Base-by-base conservation (phyloP, 2,329 filamentous ascomycete species). In the Seiridium unicorne region DNA sequence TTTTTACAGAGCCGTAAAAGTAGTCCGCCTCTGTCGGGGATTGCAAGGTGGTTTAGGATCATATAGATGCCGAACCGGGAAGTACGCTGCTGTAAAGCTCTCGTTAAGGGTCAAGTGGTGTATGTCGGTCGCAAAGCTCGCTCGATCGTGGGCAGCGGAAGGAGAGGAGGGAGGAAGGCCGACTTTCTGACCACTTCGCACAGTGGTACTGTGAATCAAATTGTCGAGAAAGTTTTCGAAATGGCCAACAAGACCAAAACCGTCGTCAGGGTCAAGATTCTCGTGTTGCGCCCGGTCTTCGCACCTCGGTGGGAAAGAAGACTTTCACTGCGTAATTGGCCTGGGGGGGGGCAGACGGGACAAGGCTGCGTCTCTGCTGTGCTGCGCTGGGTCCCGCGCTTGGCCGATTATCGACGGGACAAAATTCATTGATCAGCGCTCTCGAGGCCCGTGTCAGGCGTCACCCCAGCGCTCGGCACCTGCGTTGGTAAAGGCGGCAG, bases 281-380 rank as follows among this genome's bases (percentile, higher is more conserved):
- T 31, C n/a, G 18, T 42, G 38, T 44, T 44, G 51, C 51, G 38
- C 42, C 51, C 18, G 13, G 36, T 44, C 11, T 7, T 42, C 18
- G 51, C n/a, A 42, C 9, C 18, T 54, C 10, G 35, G 51, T n/a
- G 35, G 38, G 38, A 26, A 44, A 58, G 55, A 58, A 58, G 55
- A 58, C 44, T 51, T 58, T 58, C 34, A 18, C 32, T 58, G 55
- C 55, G 55, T 51, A 58, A 58, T 58, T 48, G 55, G 36, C 42
- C 51, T 44, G 51, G 51, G 51, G 49, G 49, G 32, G n/a, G 32
- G 47, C 7, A 10, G 10, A 32, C 8, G 51, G 38, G 51, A 55
- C 51, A 18, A 44, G 49, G 49, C 49, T 53, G 49, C 49, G 53
- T 44, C 38, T 26, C 38, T 38, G 51, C 51, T 55, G n/a, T 53